Conservation (phyloP, 805 yeast species). For the Yamadazyma tumulicola region DNA sequence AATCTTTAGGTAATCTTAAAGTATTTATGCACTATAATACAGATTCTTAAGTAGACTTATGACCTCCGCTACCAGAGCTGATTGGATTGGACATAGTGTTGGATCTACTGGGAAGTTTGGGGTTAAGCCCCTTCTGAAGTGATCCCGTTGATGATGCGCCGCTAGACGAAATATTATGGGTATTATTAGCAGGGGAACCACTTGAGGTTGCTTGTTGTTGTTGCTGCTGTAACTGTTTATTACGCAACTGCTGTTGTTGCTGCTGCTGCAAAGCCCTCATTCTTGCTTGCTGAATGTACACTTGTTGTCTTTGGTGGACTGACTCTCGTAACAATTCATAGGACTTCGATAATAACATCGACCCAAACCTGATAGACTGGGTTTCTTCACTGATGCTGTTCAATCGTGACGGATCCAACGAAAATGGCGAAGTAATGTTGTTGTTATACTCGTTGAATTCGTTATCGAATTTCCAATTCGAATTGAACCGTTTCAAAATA, state of each 20-base stretch:
- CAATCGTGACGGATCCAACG: constrained; percentile 76
- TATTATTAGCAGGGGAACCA: not conserved
- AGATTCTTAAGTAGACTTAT: not conserved
- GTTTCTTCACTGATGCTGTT: constrained; percentile 83
- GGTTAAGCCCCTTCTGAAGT: not conserved
- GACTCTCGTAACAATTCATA: constrained; percentile 77
- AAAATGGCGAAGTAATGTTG: constrained; percentile 46
- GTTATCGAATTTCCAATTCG: constrained; percentile 65
- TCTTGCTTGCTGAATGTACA: constrained; percentile 47
- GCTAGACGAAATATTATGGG: no score
- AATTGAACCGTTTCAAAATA: constrained; percentile 44
- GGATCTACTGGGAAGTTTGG: constrained; percentile 1
- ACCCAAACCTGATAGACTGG: constrained; percentile 85
- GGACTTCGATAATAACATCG: constrained; percentile 84
- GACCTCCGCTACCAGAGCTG: constrained; percentile 14
- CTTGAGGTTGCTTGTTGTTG: constrained; percentile 2
- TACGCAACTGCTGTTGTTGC: constrained; percentile 18
- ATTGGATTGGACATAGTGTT: constrained; percentile 5
- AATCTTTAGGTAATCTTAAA: not conserved
- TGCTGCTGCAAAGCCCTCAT: constrained; percentile 42
- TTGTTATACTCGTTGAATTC: constrained; percentile 44
- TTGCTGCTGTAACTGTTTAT: constrained; percentile 3
- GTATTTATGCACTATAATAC: constrained; percentile 9
- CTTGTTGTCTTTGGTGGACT: constrained; percentile 60
- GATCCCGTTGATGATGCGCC: no score